phyloP scores from a whole-genome alignment of 495 filamentous ascomycete species.

The Penicillium flavigenum region DNA sequence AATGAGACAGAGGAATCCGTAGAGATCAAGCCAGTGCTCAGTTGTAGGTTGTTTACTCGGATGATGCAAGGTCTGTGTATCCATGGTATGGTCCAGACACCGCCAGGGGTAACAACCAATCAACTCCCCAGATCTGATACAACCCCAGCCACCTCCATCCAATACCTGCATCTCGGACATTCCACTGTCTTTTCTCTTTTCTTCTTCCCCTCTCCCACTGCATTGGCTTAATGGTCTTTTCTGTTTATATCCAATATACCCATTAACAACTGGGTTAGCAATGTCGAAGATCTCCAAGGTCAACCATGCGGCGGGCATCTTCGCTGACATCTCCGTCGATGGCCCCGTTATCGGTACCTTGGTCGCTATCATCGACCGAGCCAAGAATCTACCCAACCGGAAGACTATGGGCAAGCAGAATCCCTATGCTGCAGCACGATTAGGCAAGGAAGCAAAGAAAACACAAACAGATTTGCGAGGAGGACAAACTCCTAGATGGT shows the following conservation, averaged over 20 bases:
- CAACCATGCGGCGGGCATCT: slow-evolving; percentile 88
- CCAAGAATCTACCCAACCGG: slow-evolving; percentile 93
- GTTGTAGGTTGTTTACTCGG: neutral
- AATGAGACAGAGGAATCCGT: too few species aligned
- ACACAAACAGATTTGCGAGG: slow-evolving; percentile 92
- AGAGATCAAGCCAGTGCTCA: too few species aligned
- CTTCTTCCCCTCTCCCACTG: slow-evolving; percentile 10
- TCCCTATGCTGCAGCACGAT: slow-evolving; percentile 88
- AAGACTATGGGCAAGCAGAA: slow-evolving; percentile 98
- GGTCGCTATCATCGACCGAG: slow-evolving; percentile 85
- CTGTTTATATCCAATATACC: neutral
- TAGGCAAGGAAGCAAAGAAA: slow-evolving; percentile 98
- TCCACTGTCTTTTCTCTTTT: slow-evolving; percentile 21
- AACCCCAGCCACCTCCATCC: slow-evolving; percentile 30
- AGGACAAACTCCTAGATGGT: slow-evolving; percentile 96
- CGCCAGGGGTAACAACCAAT: slow-evolving; percentile 29
- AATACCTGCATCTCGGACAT: slow-evolving; percentile 27
- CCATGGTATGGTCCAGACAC: slow-evolving; percentile 20
- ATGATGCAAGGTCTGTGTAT: slow-evolving; percentile 20
- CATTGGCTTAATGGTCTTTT: slow-evolving; percentile 14
- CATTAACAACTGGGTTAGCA: slow-evolving; percentile 18
- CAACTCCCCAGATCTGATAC: neutral
- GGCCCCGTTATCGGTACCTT: slow-evolving; percentile 92
- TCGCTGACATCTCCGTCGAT: slow-evolving; percentile 91
- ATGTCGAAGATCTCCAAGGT: slow-evolving; percentile 35